phyloP scores from a whole-genome alignment of 2,329 filamentous ascomycete species.

The Ascochyta fabae region DNA sequence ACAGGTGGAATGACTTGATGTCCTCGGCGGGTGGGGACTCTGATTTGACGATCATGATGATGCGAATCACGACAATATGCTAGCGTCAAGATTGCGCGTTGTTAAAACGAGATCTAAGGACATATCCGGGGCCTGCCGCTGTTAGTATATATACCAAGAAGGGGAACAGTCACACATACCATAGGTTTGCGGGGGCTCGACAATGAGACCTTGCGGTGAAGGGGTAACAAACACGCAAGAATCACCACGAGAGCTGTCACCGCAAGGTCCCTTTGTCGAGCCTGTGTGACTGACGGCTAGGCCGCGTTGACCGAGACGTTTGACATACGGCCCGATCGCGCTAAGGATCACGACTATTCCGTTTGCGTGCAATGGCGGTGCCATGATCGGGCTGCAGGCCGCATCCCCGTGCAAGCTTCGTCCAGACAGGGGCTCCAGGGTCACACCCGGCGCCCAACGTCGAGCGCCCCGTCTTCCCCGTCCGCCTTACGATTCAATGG shows the following conservation, averaged over 20 bases:
- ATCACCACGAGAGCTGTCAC: conserved; percentile 38
- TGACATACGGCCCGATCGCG: conserved; percentile 34
- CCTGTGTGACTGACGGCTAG: conserved; percentile 40
- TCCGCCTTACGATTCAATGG: conserved; percentile 29
- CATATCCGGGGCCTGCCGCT: conserved; percentile 27
- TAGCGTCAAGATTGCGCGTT: conserved; percentile 29
- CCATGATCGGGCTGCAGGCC: conserved; percentile 8
- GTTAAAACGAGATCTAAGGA: conserved; percentile 26
- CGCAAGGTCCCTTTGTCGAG: conserved; percentile 33
- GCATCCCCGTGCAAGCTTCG: conserved; percentile 21
- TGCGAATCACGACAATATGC: conserved; percentile 20
- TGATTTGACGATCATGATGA: conserved; percentile 38
- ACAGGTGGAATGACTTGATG: conserved; percentile 37
- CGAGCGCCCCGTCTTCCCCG: conserved; percentile 35
- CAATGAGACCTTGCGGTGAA: conserved; percentile 21
- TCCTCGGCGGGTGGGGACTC: conserved; percentile 25
- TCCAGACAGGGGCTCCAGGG: conserved; percentile 13
- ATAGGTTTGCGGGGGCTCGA: conserved; percentile 15
- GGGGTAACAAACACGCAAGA: conserved; percentile 35
- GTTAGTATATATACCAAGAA: conserved; percentile 30
- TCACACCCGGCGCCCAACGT: conserved; percentile 26
- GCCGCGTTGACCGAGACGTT: conserved; percentile 36
- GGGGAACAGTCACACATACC: conserved; percentile 29
- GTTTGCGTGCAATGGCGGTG: conserved; percentile 16
- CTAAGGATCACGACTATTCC: conserved; percentile 18